Evolutionary conservation across 148 eudicot species (phyloP), one percentile per base, ranked within the genome.

Genomic region (Nepenthes mirabilis): DNA sequence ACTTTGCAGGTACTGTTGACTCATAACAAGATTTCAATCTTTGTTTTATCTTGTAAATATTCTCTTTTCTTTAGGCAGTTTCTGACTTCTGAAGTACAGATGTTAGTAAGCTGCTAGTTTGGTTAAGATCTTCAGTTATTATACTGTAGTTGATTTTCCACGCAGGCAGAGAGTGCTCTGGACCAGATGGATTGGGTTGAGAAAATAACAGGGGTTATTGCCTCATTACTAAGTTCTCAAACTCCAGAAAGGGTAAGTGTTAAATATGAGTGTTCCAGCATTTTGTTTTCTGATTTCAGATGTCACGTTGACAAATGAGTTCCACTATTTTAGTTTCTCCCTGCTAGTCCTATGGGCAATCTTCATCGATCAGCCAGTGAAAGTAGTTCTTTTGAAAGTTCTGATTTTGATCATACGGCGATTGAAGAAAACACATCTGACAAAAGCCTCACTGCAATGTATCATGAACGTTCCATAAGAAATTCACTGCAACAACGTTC

Each of bases 181-280:
- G 98, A 93, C 78, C 98, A 93, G 74, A 88, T 93, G 98, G 98
- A 93, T 69, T 93, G 98, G 98, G 82, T 93, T 70, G 98, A 93
- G 74, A 93, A 93, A 74, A 93, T 93, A 65, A 93, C 98, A 43
- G 98, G 98, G 50, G 98, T 93, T 60, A 93, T 93, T 70, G 98
- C 96, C 47, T 91, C 97, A 32, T 77, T 91, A 62, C 75, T 93
- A 64, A 93, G 96, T 69, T 93, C 98, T 55, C 98, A 93, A 78
- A 76, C 90, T 63, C 95, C 98, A 59, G 98, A 93, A 68, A 82
- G 96, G 87, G 98, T 93, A 86, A 73, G 63, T 36, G 59, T 69
- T 47, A 34, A 55, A 47, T 11, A 37, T 34, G 11, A 43, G 53
- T 68, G 37, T 52, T 55, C 54, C 35, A 59, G 40, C 45, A 33